A percentile compares a stretch with the other conserved stretches of the same genome.
Conservation (phyloP, 495 filamentous ascomycete species). For the Aspergillus campestris region DNA sequence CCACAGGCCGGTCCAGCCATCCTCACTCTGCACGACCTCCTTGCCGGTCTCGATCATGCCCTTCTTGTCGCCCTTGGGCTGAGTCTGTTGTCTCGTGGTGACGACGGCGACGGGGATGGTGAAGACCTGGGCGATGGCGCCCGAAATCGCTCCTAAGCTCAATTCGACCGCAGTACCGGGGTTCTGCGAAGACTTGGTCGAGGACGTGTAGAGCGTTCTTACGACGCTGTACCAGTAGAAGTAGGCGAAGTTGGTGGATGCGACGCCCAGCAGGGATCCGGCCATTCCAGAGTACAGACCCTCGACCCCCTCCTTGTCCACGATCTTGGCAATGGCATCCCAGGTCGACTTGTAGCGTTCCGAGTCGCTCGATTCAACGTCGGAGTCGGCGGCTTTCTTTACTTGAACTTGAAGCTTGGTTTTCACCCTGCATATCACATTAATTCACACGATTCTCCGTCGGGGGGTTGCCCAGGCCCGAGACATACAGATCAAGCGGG, state of each 20-base stretch:
- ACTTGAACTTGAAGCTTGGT: conserved; percentile 96
- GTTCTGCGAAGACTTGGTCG: conserved; percentile 47
- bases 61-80: conserved; percentile 72
- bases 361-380: conserved; percentile 31
- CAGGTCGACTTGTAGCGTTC: conserved; percentile 76
- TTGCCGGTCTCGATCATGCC: conserved; percentile 80
- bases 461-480: not conserved
- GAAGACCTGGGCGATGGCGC: conserved; percentile 88
- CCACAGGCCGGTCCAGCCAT: conserved; percentile 87
- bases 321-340: conserved; percentile 82
- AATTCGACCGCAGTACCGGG: conserved; percentile 85
- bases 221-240: conserved; percentile 99
- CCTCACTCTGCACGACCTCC: conserved; percentile 84
- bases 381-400: conserved; percentile 42
- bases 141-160: conserved; percentile 76
- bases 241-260: conserved; percentile 97
- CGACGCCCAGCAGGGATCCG: conserved; percentile 82
- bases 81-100: conserved; percentile 93
- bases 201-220: conserved; percentile 70
- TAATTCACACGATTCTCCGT: not conserved
- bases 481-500: conserved; percentile 85
- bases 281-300: conserved; percentile 87
- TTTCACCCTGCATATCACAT: conserved; percentile 60
- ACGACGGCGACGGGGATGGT: conserved; percentile 94
- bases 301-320: conserved; percentile 65